Evolutionary conservation across 208 protist species (phyloP), one percentile per base, ranked within the genome.

Genomic region (Borovskyia barvae): DNA sequence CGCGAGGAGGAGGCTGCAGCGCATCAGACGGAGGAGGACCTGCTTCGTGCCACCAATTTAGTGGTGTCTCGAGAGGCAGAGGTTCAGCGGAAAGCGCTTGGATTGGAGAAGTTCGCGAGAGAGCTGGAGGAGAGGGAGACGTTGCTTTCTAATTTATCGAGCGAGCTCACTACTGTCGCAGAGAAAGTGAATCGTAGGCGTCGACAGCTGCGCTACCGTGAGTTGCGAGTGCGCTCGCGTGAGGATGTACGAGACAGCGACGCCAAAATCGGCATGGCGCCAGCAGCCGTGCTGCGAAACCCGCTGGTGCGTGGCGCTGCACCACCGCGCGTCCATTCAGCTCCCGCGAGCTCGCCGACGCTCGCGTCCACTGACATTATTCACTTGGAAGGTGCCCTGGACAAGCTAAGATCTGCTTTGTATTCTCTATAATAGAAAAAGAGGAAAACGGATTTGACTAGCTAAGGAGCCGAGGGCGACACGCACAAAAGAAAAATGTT

Each of bases 131-230:
- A 61, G 19, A 74, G 83, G 15, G 83, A 90, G 55, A 29, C 51
- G 36, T 47, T 62, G 9, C 33, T 72, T 2, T 77, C 67, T 14
- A 33, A 45, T 9, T 63, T 82, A 20, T 72, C 77, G 17, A 75
- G 75, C 39, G 72, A 80, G 36, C 69, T 87, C 5, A 74, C 74
- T n/a, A 56, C 56, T 7, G 83, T 87, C 26, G 83, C 83, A n/a
- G 73, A 82, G 30, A 65, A 63, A 40, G 60, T 90, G 26, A 73
- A 79, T n/a, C 39, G 42, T 2, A 70, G 79, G 24, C 60, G 64
- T 3, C 49, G 51, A 28, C 33, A 51, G 11, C 28, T 76, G 46
- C 45, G 30, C 15, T 46, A 66, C 17, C 46, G 54, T 2, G 71
- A 79, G 48, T 45, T 59, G 20, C 54, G 28, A 14, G 2, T 70